A percentile compares a stretch with the other conserved stretches of the same genome.
Evolutionary conservation across 2,329 filamentous ascomycete genomes (phyloP).

Genomic region (Phialophora expanda): DNA sequence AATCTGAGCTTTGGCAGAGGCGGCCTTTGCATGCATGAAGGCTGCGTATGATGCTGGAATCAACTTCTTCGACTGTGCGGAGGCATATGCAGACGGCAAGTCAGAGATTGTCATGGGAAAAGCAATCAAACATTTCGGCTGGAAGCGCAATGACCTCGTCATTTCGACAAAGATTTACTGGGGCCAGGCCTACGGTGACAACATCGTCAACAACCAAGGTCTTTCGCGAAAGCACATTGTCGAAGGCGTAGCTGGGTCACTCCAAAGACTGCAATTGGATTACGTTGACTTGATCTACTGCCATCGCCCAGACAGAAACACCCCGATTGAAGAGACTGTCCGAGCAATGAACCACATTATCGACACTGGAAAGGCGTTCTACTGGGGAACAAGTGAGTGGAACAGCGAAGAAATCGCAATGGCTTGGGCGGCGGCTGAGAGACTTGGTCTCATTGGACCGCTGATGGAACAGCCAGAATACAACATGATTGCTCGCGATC

Average conservation of each 20-base stretch:
- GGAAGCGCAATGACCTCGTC: conserved; percentile 63
- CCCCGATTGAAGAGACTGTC: conserved; percentile 74
- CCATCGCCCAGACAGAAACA: conserved; percentile 70
- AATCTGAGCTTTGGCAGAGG: conserved; percentile 36
- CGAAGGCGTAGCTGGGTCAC: conserved; percentile 65
- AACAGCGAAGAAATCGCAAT: conserved; percentile 69
- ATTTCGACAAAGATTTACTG: conserved; percentile 55
- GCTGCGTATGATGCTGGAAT: conserved; percentile 63
- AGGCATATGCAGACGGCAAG: conserved; percentile 59
- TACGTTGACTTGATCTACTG: conserved; percentile 75
- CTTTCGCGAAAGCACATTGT: conserved; percentile 74
- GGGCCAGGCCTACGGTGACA: conserved; percentile 47
- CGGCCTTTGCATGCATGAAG: conserved; percentile 52
- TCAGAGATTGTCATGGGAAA: conserved; percentile 62
- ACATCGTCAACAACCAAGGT: conserved; percentile 69
- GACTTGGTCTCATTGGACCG: conserved; percentile 65
- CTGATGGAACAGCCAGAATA: conserved; percentile 71
- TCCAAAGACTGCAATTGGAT: conserved; percentile 66
- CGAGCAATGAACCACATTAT: conserved; percentile 75
- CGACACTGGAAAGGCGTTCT: conserved; percentile 69
- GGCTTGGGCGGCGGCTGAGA: conserved; percentile 66
- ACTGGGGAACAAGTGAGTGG: conserved; percentile 76
- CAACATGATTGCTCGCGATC: conserved; percentile 66
- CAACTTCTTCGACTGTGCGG: conserved; percentile 62
- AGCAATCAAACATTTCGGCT: conserved; percentile 59